Conservation (phyloP, 352 stramenopile species). For the Peronospora destructor region DNA sequence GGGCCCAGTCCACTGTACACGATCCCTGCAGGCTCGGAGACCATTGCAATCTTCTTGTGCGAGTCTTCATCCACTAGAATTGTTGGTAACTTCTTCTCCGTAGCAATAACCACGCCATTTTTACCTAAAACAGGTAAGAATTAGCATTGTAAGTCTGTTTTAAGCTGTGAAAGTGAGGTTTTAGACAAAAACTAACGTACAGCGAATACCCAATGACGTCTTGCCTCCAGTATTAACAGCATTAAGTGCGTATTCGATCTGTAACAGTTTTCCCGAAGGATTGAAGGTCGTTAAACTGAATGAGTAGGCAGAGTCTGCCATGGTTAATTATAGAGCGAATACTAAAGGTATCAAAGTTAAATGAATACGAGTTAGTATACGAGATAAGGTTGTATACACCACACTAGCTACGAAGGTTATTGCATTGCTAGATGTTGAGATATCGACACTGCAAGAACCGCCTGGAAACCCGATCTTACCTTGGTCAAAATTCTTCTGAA, state of each 20-base stretch:
- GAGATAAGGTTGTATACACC: not conserved
- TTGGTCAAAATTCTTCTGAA: slow-evolving; percentile 29
- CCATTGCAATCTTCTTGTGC: slow-evolving; percentile 94
- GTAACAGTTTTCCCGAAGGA: slow-evolving; percentile 97
- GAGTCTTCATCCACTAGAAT: slow-evolving; percentile 93
- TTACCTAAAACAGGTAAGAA: slow-evolving; percentile 67
- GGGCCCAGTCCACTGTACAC: slow-evolving; percentile 97
- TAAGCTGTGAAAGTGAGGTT: not conserved
- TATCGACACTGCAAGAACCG: slow-evolving; percentile 1
- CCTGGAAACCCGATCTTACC: slow-evolving; percentile 27
- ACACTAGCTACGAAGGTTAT: not conserved
- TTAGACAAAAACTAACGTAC: slow-evolving; percentile 31
- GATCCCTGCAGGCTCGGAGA: slow-evolving; percentile 90
- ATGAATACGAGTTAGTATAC: slow-evolving; percentile 4
- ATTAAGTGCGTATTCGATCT: slow-evolving; percentile 99
- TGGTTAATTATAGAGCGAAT: slow-evolving; percentile 34
- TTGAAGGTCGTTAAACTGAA: slow-evolving; percentile 99
- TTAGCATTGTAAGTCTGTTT: not conserved
- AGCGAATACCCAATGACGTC: slow-evolving; percentile 95
- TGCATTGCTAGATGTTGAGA: not conserved
- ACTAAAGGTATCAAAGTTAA: slow-evolving; percentile 1
- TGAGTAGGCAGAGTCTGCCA: slow-evolving; percentile 96
- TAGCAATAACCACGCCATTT: slow-evolving; percentile 99
- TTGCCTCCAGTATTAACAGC: slow-evolving; percentile 96
- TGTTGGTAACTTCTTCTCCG: slow-evolving; percentile 96